Evolutionary conservation across 805 yeast species (phyloP).

Genomic region (Ogataea pini): DNA sequence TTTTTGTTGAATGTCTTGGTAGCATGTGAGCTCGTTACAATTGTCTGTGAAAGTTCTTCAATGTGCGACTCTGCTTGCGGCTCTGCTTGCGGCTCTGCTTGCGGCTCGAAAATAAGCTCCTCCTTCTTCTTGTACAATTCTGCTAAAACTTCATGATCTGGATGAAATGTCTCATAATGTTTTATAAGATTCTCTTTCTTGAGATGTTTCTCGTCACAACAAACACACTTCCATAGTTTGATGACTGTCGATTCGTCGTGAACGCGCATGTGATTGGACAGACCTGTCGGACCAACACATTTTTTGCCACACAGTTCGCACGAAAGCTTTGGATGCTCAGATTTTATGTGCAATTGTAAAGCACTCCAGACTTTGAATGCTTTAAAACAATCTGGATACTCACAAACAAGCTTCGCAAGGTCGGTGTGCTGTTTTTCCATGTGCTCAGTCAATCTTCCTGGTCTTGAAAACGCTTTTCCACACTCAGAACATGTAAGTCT

Average conservation of each 20-base stretch:
- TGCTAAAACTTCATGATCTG: constrained; percentile 18
- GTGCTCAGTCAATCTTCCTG: constrained; percentile 67
- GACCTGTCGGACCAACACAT: constrained; percentile 71
- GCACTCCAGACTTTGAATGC: constrained; percentile 73
- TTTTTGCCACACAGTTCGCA: constrained; percentile 68
- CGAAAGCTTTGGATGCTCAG: constrained; percentile 67
- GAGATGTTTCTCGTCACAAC: constrained; percentile 51
- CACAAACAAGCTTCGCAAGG: constrained; percentile 58
- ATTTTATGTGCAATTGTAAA: constrained; percentile 66
- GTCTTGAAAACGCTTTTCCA: constrained; percentile 61
- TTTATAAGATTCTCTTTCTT: constrained; percentile 56
- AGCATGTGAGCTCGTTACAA: constrained; percentile 15
- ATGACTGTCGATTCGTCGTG: constrained; percentile 57
- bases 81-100: constrained; percentile 1
- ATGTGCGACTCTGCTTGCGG: not conserved
- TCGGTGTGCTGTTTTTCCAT: constrained; percentile 58
- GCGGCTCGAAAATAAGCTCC: not conserved
- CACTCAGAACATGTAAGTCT: constrained; percentile 63
- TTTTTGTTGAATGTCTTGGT: constrained; percentile 36
- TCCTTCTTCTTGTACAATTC: constrained; percentile 5
- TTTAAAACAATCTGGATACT: constrained; percentile 57
- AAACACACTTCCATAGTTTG: constrained; percentile 68
- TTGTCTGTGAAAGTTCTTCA: not conserved
- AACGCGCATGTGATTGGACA: constrained; percentile 69
- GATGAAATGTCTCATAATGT: constrained; percentile 57